phyloP scores from a whole-genome alignment of 1,139 yeast genomes.

The Geotrichum klebahnii region DNA sequence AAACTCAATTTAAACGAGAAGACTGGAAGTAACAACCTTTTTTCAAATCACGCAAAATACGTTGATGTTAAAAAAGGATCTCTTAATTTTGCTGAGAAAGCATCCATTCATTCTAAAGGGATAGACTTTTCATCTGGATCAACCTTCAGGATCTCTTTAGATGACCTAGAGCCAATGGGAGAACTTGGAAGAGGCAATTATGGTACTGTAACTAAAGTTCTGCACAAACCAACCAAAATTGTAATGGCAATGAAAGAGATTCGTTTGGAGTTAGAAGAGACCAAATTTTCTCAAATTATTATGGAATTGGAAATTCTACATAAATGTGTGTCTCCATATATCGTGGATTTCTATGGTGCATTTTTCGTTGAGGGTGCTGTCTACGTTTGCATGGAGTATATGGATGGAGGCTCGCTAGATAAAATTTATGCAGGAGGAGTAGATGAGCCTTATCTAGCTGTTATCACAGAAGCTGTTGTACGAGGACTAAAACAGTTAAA shows the following conservation, averaged over 20 bases:
- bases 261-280: constrained; percentile 82
- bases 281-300: constrained; percentile 83
- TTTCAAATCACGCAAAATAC: constrained; percentile 80
- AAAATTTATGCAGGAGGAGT: constrained; percentile 78
- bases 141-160: constrained; percentile 78
- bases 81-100: constrained; percentile 86
- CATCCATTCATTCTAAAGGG: constrained; percentile 87
- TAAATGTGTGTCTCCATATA: constrained; percentile 81
- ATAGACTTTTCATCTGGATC: constrained; percentile 87
- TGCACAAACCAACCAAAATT: constrained; percentile 90
- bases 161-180: constrained; percentile 75
- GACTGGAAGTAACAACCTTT: constrained; percentile 34
- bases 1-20: constrained; percentile 17
- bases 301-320: constrained; percentile 95
- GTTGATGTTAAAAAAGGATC: constrained; percentile 90
- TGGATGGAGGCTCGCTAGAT: constrained; percentile 96
- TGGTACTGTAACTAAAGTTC: constrained; percentile 88
- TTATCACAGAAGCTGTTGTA: constrained; percentile 75
- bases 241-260: constrained; percentile 98
- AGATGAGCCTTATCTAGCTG: constrained; percentile 75
- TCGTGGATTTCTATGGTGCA: constrained; percentile 95
- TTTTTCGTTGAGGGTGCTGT: constrained; percentile 97
- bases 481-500: constrained; percentile 80
- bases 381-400: constrained; percentile 95
- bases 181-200: constrained; percentile 94